A percentile compares a stretch with the other conserved stretches of the same genome.
Conservation (phyloP, 306 rosid species). For the Rosa chinensis region DNA sequence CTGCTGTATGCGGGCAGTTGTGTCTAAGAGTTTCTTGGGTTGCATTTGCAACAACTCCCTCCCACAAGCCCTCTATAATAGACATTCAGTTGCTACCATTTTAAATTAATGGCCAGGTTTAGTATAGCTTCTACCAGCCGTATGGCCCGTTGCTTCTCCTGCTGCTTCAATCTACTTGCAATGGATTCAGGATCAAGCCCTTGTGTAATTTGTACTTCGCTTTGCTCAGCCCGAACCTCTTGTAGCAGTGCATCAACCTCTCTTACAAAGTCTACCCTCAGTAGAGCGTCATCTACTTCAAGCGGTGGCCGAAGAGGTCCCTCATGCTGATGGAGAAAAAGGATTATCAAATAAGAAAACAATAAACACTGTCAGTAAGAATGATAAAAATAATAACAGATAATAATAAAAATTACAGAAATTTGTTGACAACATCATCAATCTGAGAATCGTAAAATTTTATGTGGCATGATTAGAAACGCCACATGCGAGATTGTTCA, state of each 20-base stretch:
- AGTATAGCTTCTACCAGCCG: constrained; percentile 73
- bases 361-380: neutral
- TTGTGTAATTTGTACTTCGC: constrained; percentile 34
- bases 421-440: neutral
- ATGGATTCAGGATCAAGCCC: constrained; percentile 77
- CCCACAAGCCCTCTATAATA: neutral
- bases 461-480: neutral
- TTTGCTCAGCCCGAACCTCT: constrained; percentile 58
- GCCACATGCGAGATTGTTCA: neutral
- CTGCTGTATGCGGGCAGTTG: neutral
- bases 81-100: constrained; percentile 44
- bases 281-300: constrained; percentile 62
- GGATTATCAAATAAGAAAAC: neutral
- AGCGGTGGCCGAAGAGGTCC: constrained; percentile 64
- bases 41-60: neutral
- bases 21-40: neutral
- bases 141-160: constrained; percentile 73
- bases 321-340: constrained; percentile 54
- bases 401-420: neutral
- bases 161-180: constrained; percentile 79
- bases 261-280: constrained; percentile 88
- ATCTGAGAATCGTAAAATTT: neutral
- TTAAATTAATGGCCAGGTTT: constrained; percentile 68
- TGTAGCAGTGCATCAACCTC: constrained; percentile 83
- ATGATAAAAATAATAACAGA: neutral